Percentiles rank a stretch among this genome's conserved stretches.
phyloP scores from a whole-genome alignment of 2,329 filamentous ascomycete species.

The Monosporascus sp. region DNA sequence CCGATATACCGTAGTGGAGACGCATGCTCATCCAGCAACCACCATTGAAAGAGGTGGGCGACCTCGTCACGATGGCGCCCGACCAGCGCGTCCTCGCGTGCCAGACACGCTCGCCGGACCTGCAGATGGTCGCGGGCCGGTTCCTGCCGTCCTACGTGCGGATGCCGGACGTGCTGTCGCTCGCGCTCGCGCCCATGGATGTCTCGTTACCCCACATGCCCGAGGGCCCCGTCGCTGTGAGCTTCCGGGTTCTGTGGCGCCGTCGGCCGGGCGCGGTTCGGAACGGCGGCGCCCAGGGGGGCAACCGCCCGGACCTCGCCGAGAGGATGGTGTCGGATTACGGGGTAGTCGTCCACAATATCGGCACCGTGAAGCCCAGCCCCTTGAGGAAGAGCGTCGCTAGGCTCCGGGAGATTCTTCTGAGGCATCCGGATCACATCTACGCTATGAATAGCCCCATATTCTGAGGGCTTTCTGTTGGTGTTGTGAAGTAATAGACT shows the following conservation, averaged over 20 bases:
- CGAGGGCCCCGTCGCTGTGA: not conserved
- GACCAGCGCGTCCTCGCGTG: not conserved
- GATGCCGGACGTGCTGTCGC: not conserved
- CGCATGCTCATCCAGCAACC: conserved; percentile 7
- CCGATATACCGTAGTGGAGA: not conserved
- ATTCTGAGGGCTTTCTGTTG: not conserved
- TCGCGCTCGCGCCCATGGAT: not conserved
- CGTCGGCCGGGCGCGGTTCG: not conserved
- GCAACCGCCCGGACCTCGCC: not conserved
- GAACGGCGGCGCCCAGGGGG: not conserved
- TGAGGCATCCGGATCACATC: not conserved
- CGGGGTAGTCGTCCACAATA: not conserved
- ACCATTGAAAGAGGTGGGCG: not conserved
- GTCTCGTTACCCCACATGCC: not conserved
- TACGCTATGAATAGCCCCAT: not conserved
- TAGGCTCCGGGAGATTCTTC: not conserved
- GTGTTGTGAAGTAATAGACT: too few relatives aligned
- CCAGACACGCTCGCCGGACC: not conserved
- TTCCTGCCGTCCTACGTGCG: not conserved
- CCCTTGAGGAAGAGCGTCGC: not conserved
- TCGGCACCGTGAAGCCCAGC: not conserved
- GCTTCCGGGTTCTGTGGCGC: not conserved
- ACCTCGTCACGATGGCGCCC: not conserved
- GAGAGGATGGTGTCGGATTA: not conserved
- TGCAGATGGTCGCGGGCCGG: not conserved